phyloP scores from a whole-genome alignment of 2,329 filamentous ascomycete genomes.

The Phialophora verrucosa region DNA sequence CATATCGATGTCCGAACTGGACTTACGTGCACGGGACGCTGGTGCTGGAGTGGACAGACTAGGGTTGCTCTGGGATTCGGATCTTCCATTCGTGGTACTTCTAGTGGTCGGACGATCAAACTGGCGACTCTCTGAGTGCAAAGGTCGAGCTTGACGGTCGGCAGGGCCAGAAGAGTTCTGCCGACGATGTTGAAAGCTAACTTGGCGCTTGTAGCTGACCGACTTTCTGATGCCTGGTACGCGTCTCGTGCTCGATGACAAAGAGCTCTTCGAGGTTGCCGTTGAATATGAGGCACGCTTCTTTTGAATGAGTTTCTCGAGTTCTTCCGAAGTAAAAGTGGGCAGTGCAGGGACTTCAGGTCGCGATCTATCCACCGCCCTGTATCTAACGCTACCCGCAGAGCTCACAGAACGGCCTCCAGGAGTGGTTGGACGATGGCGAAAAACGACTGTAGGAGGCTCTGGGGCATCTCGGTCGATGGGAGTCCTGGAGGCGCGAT shows the following conservation, averaged over 20 bases:
- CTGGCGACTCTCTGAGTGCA: conserved; percentile 37
- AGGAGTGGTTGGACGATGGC: conserved; percentile 55
- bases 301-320: conserved; percentile 33
- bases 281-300: conserved; percentile 36
- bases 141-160: conserved; percentile 30
- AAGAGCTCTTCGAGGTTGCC: conserved; percentile 52
- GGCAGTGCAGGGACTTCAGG: conserved; percentile 33
- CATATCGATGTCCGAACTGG: conserved; percentile 45
- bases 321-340: conserved; percentile 33
- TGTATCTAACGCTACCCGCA: conserved; percentile 27
- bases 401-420: conserved; percentile 46
- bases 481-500: conserved; percentile 69
- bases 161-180: conserved; percentile 43
- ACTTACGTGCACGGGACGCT: conserved; percentile 45
- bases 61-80: conserved; percentile 46
- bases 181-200: conserved; percentile 66
- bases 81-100: conserved; percentile 31
- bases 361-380: conserved; percentile 20
- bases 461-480: conserved; percentile 59
- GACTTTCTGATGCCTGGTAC: conserved; percentile 49
- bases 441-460: conserved; percentile 71
- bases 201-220: conserved; percentile 63
- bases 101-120: conserved; percentile 41
- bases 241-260: conserved; percentile 55
- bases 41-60: conserved; percentile 49